Evolutionary conservation across 306 rosid genomes (phyloP).

Genomic region (Boehmeria nivea): DNA sequence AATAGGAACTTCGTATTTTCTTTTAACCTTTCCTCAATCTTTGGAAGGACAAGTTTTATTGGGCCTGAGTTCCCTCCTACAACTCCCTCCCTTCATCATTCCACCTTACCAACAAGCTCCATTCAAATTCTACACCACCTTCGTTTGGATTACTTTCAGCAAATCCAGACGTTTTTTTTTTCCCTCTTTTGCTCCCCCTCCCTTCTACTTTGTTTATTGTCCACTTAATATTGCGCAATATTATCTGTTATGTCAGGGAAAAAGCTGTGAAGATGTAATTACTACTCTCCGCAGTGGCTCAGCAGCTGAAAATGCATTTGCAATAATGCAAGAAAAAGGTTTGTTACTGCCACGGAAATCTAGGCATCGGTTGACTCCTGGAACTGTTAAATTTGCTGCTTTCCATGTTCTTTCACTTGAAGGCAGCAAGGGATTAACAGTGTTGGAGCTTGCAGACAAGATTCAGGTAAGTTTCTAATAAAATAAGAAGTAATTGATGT

Average conservation of each 20-base stretch:
- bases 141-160: no score
- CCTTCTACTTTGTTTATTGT: no score
- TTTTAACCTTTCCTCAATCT: no score
- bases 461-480: conserved; percentile 63
- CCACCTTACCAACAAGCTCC: no score
- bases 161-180: no score
- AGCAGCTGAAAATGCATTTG: conserved; percentile 95
- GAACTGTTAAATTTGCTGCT: conserved; percentile 98
- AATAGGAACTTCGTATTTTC: no score
- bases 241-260: conserved; percentile 46
- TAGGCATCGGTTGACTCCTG: conserved; percentile 96
- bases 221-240: conserved; percentile 7
- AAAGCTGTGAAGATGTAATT: conserved; percentile 68
- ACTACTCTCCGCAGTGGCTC: conserved; percentile 93
- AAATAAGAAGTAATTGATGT: background rate
- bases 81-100: no score
- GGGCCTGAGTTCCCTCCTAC: no score
- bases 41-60: no score
- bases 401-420: conserved; percentile 95
- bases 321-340: conserved; percentile 92
- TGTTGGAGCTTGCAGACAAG: conserved; percentile 93
- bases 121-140: no score
- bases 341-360: conserved; percentile 82
- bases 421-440: conserved; percentile 86
- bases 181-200: no score